Conservation (phyloP, 306 rosid species). For the Clitoria ternatea region DNA sequence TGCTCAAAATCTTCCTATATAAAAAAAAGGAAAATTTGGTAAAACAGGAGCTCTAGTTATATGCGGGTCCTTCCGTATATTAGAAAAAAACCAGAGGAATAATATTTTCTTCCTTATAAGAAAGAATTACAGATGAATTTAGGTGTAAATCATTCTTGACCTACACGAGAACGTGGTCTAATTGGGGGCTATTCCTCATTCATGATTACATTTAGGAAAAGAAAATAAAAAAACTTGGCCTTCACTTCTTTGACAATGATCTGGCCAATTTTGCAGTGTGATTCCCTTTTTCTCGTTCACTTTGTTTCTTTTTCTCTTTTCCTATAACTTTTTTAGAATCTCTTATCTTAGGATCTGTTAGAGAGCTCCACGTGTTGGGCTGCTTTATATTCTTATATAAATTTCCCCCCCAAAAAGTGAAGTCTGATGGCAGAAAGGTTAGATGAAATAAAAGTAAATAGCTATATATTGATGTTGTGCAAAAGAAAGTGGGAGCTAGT, state of each 20-base stretch:
- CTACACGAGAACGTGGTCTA: conserved; percentile 19
- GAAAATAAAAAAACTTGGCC: conserved; percentile 25
- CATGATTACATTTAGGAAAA: conserved; percentile 13
- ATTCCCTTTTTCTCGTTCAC: conserved; percentile 19
- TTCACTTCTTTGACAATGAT: conserved; percentile 31
- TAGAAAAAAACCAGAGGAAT: no score
- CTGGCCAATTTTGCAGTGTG: conserved; percentile 7
- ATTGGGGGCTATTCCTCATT: conserved; percentile 9
- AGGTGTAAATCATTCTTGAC: conserved; percentile 12
- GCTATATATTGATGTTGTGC: conserved; percentile 15
- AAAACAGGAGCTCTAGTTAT: no score
- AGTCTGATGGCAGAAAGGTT: conserved; percentile 19
- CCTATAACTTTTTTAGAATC: conserved; percentile 20
- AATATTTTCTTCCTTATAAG: background rate
- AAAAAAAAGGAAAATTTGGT: background rate
- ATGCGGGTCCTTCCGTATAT: no score
- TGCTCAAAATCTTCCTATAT: background rate
- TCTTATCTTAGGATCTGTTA: conserved; percentile 20
- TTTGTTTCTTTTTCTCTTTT: conserved; percentile 30
- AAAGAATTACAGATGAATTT: background rate
- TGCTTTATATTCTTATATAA: conserved; percentile 26
- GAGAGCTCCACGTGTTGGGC: conserved; percentile 53
- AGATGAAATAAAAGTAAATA: conserved; percentile 5
- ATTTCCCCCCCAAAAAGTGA: conserved; percentile 30
- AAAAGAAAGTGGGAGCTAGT: conserved; percentile 34